Evolutionary conservation across 257 asterid species (phyloP).

Genomic region (Nicotiana sylvestris): DNA sequence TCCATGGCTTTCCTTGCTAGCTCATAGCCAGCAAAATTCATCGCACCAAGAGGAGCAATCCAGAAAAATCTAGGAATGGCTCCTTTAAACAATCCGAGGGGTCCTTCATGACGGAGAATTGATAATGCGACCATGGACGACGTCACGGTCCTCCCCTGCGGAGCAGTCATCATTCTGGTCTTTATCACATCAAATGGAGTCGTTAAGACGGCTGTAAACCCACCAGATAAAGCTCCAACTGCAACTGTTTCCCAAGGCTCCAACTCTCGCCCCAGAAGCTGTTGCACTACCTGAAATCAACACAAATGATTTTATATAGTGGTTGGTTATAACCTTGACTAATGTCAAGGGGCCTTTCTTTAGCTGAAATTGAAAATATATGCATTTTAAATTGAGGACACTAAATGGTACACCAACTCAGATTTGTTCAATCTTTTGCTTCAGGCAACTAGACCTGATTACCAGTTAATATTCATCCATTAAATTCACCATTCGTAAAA

Average conservation of each 20-base stretch:
- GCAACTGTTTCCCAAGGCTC: conserved; percentile 81
- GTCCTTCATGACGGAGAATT: conserved; percentile 63
- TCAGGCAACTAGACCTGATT: no score
- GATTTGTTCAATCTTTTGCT: no score
- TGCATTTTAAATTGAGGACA: neutral
- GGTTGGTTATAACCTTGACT: neutral
- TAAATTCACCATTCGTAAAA: neutral
- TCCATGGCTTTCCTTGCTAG: conserved; percentile 74
- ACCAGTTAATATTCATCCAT: no score
- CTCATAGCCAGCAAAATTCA: conserved; percentile 90
- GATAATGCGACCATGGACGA: conserved; percentile 45
- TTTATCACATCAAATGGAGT: conserved; percentile 87
- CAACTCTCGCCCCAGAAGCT: conserved; percentile 58
- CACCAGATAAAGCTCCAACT: conserved; percentile 88
- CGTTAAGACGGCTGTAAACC: conserved; percentile 69
- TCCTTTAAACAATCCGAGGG: conserved; percentile 73
- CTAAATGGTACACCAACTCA: no score
- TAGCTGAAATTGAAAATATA: neutral
- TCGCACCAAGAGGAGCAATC: conserved; percentile 94
- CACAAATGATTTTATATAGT: neutral
- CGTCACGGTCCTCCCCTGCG: conserved; percentile 48
- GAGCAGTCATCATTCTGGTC: conserved; percentile 78
- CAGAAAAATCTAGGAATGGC: conserved; percentile 86
- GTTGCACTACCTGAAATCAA: conserved; percentile 50
- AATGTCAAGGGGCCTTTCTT: neutral